Evolutionary conservation across 2,329 filamentous ascomycete genomes (phyloP).

Genomic region (Xylaria sp.): DNA sequence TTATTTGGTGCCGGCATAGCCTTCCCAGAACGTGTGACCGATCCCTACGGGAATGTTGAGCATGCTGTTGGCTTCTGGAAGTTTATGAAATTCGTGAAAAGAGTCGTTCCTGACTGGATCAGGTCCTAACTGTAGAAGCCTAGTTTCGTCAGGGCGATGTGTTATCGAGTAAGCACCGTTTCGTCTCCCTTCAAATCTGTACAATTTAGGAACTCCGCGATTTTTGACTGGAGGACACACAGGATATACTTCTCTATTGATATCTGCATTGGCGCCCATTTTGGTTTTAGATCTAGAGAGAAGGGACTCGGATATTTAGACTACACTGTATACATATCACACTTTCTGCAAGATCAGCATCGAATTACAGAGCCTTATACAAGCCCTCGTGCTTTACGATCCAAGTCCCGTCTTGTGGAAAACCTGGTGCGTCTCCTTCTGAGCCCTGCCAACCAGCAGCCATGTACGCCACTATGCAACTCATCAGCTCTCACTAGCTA

Average conservation of each 20-base stretch:
- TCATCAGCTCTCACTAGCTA: slow-evolving; percentile 7
- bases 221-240: slow-evolving; percentile 11
- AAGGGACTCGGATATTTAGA: neutral
- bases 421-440: slow-evolving; percentile 48
- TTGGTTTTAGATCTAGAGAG: neutral
- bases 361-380: slow-evolving; percentile 47
- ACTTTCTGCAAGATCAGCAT: neutral
- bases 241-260: neutral
- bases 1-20: slow-evolving; percentile 72
- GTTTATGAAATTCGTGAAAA: slow-evolving; percentile 71
- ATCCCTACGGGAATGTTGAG: slow-evolving; percentile 70
- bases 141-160: neutral
- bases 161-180: neutral
- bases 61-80: slow-evolving; percentile 71
- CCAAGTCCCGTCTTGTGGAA: slow-evolving; percentile 51
- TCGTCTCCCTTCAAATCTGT: neutral
- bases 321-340: slow-evolving; percentile 8
- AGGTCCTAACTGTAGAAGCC: slow-evolving; percentile 18
- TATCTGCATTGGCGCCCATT: neutral
- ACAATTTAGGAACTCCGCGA: neutral
- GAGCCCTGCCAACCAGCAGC: slow-evolving; percentile 48
- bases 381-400: slow-evolving; percentile 51
- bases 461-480: slow-evolving; percentile 51
- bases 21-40: slow-evolving; percentile 68
- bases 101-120: slow-evolving; percentile 63